Evolutionary conservation across 768 basidiomycete genomes (phyloP), one percentile per base, ranked within the genome.

Genomic region (Rhizopogon vulgaris): DNA sequence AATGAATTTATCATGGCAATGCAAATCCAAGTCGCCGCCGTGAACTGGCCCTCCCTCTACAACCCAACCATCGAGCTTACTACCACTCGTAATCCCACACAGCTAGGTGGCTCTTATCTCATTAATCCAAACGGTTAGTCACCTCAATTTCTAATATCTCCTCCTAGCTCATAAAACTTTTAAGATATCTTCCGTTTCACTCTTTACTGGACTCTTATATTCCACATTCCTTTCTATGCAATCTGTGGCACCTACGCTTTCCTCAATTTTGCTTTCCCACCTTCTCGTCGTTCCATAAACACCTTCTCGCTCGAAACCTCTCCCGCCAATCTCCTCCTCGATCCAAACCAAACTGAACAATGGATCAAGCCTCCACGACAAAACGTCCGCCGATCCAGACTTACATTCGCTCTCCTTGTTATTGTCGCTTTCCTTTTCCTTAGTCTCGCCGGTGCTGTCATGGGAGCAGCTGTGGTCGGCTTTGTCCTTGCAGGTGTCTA

Each of bases 201-300:
- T 9, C 65, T 78, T 10, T 77, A 75, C 56, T 77, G 75, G 75
- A 73, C 73, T 1, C 51, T 77, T n/a, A 63, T 77, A 25, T 72
- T 77, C 56, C 70, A 76, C 58, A 63, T 63, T n/a, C 75, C 76
- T 0, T 60, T 71, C 38, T 76, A 69, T 51, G 53, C 70, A 28
- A 34, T 73, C 32, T 69, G 71, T 52, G 74, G 75, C 6, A 46
- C 55, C 2, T 76, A 74, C 47, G 73, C 74, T 1, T 74, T 73
- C 56, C 52, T 71, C 47, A 76, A 76, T 45, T 63, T 76, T 32
- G 54, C 68, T 3, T 71, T 72, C 51, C 71, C 73, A 1, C 70
- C 74, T 1, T 53, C 58, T 1, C 61, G 61, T 36, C 56, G 25
- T 3, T 52, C 48, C 3, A 46, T 11, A 18, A 39, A 49, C 17